Conservation (phyloP, 768 basidiomycete species). For the Rhodotorula babjevae region DNA sequence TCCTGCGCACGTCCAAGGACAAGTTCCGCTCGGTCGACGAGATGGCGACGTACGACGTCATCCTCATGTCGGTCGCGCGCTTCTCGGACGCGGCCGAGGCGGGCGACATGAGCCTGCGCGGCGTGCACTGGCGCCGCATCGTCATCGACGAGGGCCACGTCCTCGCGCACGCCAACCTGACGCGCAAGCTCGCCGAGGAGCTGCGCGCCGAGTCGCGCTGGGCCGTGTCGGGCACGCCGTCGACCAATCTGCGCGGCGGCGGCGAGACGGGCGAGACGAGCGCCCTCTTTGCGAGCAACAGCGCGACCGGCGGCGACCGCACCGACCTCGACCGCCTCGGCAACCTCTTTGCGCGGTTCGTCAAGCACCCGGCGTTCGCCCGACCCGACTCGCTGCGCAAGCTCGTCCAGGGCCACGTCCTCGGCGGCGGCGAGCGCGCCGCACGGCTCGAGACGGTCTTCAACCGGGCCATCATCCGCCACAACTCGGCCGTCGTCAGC, state of each 20-base stretch:
- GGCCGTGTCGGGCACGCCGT: slow-evolving; percentile 41
- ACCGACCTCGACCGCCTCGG: slow-evolving; percentile 38
- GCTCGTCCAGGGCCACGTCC: slow-evolving; percentile 1
- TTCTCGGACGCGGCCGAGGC: slow-evolving; percentile 30
- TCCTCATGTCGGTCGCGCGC: slow-evolving; percentile 33
- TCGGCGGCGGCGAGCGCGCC: slow-evolving; percentile 1
- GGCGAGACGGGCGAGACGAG: slow-evolving; percentile 17
- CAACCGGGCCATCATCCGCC: slow-evolving; percentile 30
- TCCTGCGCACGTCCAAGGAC: slow-evolving; percentile 36
- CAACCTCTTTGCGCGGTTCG: slow-evolving; percentile 30
- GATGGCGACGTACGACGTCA: slow-evolving; percentile 43
- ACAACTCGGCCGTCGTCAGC: slow-evolving; percentile 17
- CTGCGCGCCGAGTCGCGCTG: slow-evolving; percentile 37
- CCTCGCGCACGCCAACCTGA: slow-evolving; percentile 5
- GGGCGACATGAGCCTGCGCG: slow-evolving; percentile 6
- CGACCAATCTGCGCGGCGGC: slow-evolving; percentile 38
- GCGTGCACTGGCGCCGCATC: slow-evolving; percentile 38
- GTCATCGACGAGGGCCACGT: slow-evolving; percentile 41
- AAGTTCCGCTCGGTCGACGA: slow-evolving; percentile 32
- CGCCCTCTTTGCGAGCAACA: slow-evolving; percentile 19
- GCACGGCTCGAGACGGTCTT: slow-evolving; percentile 23
- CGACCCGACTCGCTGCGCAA: slow-evolving; percentile 11
- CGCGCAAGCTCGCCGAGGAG: slow-evolving; percentile 25
- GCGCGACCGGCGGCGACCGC: slow-evolving; percentile 21
- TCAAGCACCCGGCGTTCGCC: slow-evolving; percentile 29